phyloP scores from a whole-genome alignment of 2,329 filamentous ascomycete genomes.

The Cytospora paraplurivora region DNA sequence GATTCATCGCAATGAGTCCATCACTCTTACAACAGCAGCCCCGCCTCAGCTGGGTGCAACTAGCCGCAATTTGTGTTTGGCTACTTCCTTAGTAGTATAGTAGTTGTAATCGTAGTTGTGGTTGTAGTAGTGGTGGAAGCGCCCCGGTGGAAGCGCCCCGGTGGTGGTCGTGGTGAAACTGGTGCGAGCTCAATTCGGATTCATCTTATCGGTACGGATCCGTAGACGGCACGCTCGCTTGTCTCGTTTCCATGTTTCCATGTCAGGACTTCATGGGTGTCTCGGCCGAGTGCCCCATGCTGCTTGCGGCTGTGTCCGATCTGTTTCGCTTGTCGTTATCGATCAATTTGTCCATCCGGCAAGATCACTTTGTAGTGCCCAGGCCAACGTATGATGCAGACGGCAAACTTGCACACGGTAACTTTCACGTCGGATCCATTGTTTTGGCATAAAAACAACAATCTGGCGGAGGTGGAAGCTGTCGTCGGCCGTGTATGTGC shows the following conservation, averaged over 20 bases:
- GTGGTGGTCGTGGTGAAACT: too few species aligned
- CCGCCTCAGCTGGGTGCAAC: slow-evolving; percentile 17
- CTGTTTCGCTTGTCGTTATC: background rate
- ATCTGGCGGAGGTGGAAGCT: background rate
- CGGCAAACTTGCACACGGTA: too few species aligned
- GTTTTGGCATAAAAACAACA: too few species aligned
- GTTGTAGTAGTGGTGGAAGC: too few species aligned
- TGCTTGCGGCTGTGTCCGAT: slow-evolving; percentile 4
- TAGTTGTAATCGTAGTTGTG: background rate
- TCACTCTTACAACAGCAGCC: slow-evolving; percentile 18
- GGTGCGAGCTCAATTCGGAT: background rate
- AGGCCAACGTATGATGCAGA: background rate
- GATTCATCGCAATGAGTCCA: background rate
- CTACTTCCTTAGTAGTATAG: background rate
- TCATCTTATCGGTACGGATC: background rate
- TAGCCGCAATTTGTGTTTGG: slow-evolving; percentile 5
- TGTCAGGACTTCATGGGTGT: background rate
- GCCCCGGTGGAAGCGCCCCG: too few species aligned
- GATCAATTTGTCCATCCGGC: background rate
- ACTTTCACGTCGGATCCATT: background rate
- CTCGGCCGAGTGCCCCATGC: slow-evolving; percentile 5
- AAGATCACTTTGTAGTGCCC: background rate
- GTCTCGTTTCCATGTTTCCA: background rate
- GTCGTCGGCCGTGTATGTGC: background rate
- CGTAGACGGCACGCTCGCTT: background rate